phyloP scores from a whole-genome alignment of 1,284 basidiomycete species.

The Rhodotorula sp. region DNA sequence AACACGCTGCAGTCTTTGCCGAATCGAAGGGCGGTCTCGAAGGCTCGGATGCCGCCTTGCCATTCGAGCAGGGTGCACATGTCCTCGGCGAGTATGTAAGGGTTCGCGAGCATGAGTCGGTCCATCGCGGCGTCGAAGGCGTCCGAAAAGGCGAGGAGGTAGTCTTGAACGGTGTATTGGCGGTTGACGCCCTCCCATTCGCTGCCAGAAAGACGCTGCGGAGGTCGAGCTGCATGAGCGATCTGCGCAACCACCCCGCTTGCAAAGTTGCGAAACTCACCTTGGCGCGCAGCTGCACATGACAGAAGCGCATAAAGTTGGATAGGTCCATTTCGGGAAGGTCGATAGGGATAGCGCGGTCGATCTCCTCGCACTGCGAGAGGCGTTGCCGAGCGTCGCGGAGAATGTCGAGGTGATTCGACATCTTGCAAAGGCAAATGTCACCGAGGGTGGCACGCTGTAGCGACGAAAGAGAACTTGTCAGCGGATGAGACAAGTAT shows the following conservation, averaged over 20 bases:
- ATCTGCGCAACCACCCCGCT: not conserved
- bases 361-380: slow-evolving; percentile 32
- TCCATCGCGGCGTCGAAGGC: slow-evolving; percentile 39
- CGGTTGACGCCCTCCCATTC: slow-evolving; percentile 37
- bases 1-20: slow-evolving; percentile 8
- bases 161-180: slow-evolving; percentile 35
- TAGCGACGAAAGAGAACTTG: not conserved
- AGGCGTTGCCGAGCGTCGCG: slow-evolving; percentile 30
- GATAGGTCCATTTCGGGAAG: slow-evolving; percentile 34
- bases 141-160: slow-evolving; percentile 35
- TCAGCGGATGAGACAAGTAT: not conserved
- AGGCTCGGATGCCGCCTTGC: slow-evolving; percentile 32
- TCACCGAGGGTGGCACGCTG: slow-evolving; percentile 35
- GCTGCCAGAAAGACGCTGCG: slow-evolving; percentile 26
- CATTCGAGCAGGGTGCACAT: slow-evolving; percentile 31
- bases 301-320: slow-evolving; percentile 32
- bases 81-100: slow-evolving; percentile 38
- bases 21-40: slow-evolving; percentile 36
- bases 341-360: slow-evolving; percentile 37
- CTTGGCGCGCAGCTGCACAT: slow-evolving; percentile 29
- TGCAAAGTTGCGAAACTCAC: not conserved
- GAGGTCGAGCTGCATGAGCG: not conserved
- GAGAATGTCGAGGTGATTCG: slow-evolving; percentile 36
- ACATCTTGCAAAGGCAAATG: slow-evolving; percentile 37
- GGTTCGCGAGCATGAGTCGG: slow-evolving; percentile 32